Base-by-base conservation (phyloP, 2,329 filamentous ascomycete species). In the Phialocephala sp. region DNA sequence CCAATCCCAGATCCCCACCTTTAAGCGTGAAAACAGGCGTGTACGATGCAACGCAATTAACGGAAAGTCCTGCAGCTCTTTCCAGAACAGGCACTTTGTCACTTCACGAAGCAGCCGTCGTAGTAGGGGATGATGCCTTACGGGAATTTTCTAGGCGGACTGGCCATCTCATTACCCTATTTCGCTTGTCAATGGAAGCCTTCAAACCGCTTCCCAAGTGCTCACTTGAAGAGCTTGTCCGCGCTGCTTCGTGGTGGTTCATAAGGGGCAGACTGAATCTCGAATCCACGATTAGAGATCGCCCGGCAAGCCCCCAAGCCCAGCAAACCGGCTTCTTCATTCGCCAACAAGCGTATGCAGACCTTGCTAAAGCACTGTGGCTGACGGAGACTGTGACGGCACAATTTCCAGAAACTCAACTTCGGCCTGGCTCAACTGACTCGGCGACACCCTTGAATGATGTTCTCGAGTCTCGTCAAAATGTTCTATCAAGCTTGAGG, bases 211-310 rank as follows among this genome's bases (percentile, higher is more conserved):
- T 93, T 4, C 83, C 86, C 63, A 83, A 85, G 36, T 89, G 87
- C 59, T 81, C 87, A 0, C 83, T 90, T 0, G 82, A 84, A 56
- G 87, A 93, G 66, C 90, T 94, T 80, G 83, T 90, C 11, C 85
- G 91, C 65, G 89, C 89, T 27, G 89, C 88, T 3, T 81, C 92
- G 0, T 97, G 94, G 94, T 97, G 94, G 94, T 96, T 97, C 74
- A 76, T 97, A 55, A 90, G 87, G 71, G 94, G 93, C 22, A 89
- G 93, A 67, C 87, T 89, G 73, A 88, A 89, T 11, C 82, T 97
- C 60, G 94, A 97, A 76, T 78, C 80, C 14, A 83, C 89, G 45
- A 88, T 96, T 56, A 85, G 92, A 66, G 88, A 87, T 60, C 84
- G 87, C 8, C 84, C 89, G 36, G 79, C 81, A 41, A 82, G 79